A percentile compares a stretch with the other conserved stretches of the same genome.
Evolutionary conservation across 495 filamentous ascomycete genomes (phyloP).

Genomic region (Ramalina intermedia): DNA sequence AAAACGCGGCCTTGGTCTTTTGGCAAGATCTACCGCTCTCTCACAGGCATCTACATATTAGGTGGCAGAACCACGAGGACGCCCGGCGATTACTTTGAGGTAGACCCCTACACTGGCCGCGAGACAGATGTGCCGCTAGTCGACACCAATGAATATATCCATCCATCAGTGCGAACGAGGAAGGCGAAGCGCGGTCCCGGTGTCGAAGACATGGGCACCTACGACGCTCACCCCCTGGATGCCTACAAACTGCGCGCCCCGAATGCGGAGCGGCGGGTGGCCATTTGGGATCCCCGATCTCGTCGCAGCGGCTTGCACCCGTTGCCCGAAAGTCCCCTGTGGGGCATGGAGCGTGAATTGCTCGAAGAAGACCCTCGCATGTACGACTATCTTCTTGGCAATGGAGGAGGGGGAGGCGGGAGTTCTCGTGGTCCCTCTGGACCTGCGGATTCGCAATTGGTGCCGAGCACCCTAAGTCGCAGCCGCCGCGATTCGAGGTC

Average conservation of each 20-base stretch:
- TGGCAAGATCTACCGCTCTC: constrained; percentile 16
- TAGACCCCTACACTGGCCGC: constrained; percentile 10
- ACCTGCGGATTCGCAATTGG: background rate
- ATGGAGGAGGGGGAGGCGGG: background rate
- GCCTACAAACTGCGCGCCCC: constrained; percentile 12
- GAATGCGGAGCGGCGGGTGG: constrained; percentile 9
- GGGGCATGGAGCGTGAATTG: constrained; percentile 9
- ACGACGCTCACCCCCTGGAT: constrained; percentile 12
- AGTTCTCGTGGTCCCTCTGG: background rate
- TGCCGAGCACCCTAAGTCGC: background rate
- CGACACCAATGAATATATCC: constrained; percentile 17
- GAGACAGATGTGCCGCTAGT: constrained; percentile 3
- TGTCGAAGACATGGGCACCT: constrained; percentile 11
- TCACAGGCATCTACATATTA: constrained; percentile 12
- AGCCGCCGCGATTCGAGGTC: background rate
- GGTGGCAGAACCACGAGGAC: constrained; percentile 11
- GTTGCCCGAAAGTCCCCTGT: constrained; percentile 11
- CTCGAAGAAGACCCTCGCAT: constrained; percentile 6
- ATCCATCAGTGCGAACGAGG: constrained; percentile 13
- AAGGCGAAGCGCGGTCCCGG: constrained; percentile 10
- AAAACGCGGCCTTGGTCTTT: constrained; percentile 16
- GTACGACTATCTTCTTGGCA: constrained; percentile 7
- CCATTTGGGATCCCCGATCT: constrained; percentile 12
- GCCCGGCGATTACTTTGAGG: constrained; percentile 11
- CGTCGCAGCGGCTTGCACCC: constrained; percentile 2